A percentile compares a stretch with the other conserved stretches of the same genome.
These are phyloP conservation scores for Cenococcum geophilum DNA, from an alignment of 495 filamentous ascomycete species.

Conservation along the genomic window DNA sequence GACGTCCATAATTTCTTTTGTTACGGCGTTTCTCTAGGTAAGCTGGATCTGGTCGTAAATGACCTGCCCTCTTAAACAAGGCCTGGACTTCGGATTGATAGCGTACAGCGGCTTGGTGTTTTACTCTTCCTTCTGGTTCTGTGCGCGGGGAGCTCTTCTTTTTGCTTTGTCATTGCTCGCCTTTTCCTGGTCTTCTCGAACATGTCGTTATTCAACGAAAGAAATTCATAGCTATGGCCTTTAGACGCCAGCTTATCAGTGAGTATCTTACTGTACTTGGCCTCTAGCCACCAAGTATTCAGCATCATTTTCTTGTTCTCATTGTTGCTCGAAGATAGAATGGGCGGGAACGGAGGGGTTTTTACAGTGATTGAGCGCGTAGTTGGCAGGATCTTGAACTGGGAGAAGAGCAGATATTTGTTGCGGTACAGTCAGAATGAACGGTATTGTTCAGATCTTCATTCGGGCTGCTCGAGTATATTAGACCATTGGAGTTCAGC, in stretches of 20 bases:
- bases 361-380: not conserved
- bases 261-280: not conserved
- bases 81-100: constrained; percentile 17
- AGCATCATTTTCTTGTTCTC: not conserved
- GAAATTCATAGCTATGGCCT: not conserved
- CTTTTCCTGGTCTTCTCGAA: not conserved
- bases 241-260: not conserved
- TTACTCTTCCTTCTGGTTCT: not conserved
- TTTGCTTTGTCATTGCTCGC: constrained; percentile 1
- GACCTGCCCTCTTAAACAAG: not conserved
- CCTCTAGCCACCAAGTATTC: not conserved
- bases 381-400: not conserved
- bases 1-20: constrained; percentile 22
- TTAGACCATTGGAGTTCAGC: not conserved
- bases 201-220: not conserved
- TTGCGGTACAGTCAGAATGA: not conserved
- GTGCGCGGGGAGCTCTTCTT: not conserved
- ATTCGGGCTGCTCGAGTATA: not conserved
- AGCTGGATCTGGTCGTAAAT: constrained; percentile 8
- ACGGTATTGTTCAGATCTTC: not conserved
- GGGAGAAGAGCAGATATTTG: not conserved
- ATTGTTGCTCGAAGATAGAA: not conserved
- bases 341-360: not conserved
- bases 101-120: constrained; percentile 31
- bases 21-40: constrained; percentile 17